Base-by-base conservation (phyloP, 768 basidiomycete species). In the Sistotremastrum niveocremeum region DNA sequence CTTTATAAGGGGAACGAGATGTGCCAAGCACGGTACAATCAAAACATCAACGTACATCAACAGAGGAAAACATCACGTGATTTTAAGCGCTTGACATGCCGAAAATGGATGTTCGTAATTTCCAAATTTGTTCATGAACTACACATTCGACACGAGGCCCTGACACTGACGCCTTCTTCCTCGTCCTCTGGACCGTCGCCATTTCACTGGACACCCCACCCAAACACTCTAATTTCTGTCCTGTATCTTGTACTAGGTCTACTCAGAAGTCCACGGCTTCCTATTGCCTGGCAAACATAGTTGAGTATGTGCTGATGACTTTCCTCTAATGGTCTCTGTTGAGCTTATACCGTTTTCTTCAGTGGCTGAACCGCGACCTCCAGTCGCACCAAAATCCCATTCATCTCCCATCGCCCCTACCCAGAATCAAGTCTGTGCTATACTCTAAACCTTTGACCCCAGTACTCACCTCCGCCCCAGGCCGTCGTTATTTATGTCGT, bases 401-500 rank as follows among this genome's bases (percentile, higher is more conserved):
- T 55, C 62, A 31, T 68, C 64, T 35, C 66, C 78, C 45, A 64
- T 82, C 47, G 60, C 67, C 46, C 84, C 84, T 11, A 75, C 79
- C 12, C 77, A 73, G 56, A 79, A 84, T 65, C 83, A 86, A 71
- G 82, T 79, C 49, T 44, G 74, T 65, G 41, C 49, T 11, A 29
- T 43, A 50, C 46, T 45, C 47, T 54, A 37, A 53, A 48, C 54
- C 47, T 46, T 46, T 47, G 52, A 52, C 51, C 49, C 54, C 41
- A 51, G 46, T 51, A 48, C 51, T 54, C 50, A 60, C 54, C 49
- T 28, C 30, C 9, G 34, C 30, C 52, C 32, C 62, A 84, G 84
- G 73, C 79, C 46, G 79, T 84, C 38, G 76, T 83, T 34, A 65
- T 85, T 52, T 85, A 83, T 54, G 81, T 84, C 47, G 84, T 84